A percentile compares a stretch with the other conserved stretches of the same genome.
These are phyloP conservation scores for Leptodontidium sp. DNA, from an alignment of 2,329 filamentous ascomycete species.

Conservation along the genomic window DNA sequence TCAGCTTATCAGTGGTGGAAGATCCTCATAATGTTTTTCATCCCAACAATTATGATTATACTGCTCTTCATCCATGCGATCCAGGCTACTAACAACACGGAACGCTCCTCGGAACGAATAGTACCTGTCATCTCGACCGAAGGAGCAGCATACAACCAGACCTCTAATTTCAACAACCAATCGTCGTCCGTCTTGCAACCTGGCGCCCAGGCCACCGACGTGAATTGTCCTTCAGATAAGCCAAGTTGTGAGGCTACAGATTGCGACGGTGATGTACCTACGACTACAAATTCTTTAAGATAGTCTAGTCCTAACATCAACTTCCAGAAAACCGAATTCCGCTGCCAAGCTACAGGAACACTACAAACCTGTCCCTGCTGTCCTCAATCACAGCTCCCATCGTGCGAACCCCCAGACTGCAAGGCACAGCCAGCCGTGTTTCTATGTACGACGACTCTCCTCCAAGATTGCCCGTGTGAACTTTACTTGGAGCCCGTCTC, in stretches of 20 bases:
- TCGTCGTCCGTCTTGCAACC: background rate
- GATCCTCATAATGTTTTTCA: background rate
- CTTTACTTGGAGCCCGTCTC: background rate
- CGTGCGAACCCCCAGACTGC: background rate
- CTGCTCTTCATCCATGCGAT: too few species aligned
- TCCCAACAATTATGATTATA: too few species aligned
- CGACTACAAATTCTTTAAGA: background rate
- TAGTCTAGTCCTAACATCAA: background rate
- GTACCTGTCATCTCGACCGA: background rate
- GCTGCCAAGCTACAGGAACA: background rate
- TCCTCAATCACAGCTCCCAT: background rate
- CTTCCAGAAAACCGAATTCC: background rate
- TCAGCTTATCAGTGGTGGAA: background rate
- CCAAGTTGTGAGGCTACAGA: slow-evolving; percentile 1
- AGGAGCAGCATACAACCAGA: background rate
- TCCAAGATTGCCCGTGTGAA: too few species aligned
- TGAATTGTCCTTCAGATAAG: background rate
- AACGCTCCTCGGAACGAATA: background rate
- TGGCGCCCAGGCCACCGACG: background rate
- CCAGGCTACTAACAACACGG: background rate
- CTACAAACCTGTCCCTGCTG: background rate
- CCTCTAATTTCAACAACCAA: background rate
- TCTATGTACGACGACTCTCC: too few species aligned
- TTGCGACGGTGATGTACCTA: background rate
- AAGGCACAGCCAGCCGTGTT: background rate